Base-by-base conservation (phyloP, 805 yeast species). In the Cyberlindnera meyerae region DNA sequence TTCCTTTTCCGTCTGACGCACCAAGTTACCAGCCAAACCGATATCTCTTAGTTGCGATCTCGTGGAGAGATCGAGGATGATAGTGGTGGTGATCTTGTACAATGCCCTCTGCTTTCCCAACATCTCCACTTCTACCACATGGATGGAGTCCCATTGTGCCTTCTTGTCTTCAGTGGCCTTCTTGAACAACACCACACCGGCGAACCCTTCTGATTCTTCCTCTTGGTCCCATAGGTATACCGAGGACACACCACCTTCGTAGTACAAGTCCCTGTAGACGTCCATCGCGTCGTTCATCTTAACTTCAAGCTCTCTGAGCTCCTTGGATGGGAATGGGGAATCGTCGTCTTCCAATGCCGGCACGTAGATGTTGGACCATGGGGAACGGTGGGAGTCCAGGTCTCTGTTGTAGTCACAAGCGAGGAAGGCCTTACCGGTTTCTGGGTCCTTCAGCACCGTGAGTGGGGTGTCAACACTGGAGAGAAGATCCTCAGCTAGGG, bases 351-450 rank as follows among this genome's bases (percentile, higher is more conserved):
- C 79, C 6, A 66, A 64, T 6, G 35, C 40, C 0, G 84, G 82
- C 44, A 69, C 73, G 61, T 84, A 90, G 43, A 70, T 68, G 56
- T 87, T 87, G 15, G 86, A 72, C 87, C 90, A 88, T 6, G 97
- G 98, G 0, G 95, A 84, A 49, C 97, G 72, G 62, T 73, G 84
- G 15, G 89, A 79, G 61, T 90, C 97, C 7, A 95, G 89, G 55
- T 90, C 98, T 49, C 98, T 73, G 61, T 90, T 90, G 59, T 90
- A 90, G 59, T 90, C 98, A 62, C 97, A 90, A 35, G 89, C 75
- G 39, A 90, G 70, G 57, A 70, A 90, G 40, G 72, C 73, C 60
- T 82, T 82, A 9, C 84, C 84, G 2, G 37, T 31, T 20, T 54
- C 47, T 7, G 45, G 40, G 34, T 53, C 58, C 21, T 42, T 41